Evolutionary conservation across 345 rosid genomes (phyloP).

Genomic region (Carallia brachiata): DNA sequence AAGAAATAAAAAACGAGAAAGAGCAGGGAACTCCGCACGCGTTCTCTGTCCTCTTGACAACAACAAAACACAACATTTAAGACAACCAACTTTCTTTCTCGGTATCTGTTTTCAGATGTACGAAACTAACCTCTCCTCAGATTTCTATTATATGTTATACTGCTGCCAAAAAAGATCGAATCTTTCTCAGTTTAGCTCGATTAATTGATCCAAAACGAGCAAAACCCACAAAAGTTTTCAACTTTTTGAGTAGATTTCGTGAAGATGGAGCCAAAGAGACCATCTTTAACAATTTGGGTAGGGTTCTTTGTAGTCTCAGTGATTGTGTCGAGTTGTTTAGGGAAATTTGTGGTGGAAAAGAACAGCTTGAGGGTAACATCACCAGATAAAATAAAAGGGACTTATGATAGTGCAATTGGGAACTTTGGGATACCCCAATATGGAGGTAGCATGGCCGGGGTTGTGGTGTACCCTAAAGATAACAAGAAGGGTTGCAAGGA

Average conservation of each 20-base stretch:
- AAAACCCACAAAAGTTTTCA: slow-evolving; percentile 4
- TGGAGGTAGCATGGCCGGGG: slow-evolving; percentile 98
- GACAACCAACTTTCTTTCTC: neutral
- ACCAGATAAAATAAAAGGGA: slow-evolving; percentile 87
- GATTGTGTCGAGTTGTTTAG: slow-evolving; percentile 20
- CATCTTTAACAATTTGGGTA: slow-evolving; percentile 9
- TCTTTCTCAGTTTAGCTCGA: slow-evolving; percentile 3
- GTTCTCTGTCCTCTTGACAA: too few species aligned
- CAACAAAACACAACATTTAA: too few species aligned
- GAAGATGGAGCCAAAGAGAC: slow-evolving; percentile 17
- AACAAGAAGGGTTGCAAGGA: slow-evolving; percentile 74
- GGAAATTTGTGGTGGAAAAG: slow-evolving; percentile 94
- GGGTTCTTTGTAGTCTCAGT: slow-evolving; percentile 41
- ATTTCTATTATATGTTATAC: neutral
- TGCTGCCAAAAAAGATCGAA: neutral
- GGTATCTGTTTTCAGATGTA: neutral
- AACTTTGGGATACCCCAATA: slow-evolving; percentile 98
- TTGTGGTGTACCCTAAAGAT: slow-evolving; percentile 65
- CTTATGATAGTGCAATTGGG: slow-evolving; percentile 86
- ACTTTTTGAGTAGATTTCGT: neutral
- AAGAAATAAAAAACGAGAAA: neutral
- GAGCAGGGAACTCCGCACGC: neutral
- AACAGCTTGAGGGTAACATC: slow-evolving; percentile 83
- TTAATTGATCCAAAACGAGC: slow-evolving; percentile 13
- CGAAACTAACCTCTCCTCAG: neutral